These are phyloP conservation scores for Mallotus repandus DNA, from an alignment of 441 rosid genomes.

Conservation along the genomic window DNA sequence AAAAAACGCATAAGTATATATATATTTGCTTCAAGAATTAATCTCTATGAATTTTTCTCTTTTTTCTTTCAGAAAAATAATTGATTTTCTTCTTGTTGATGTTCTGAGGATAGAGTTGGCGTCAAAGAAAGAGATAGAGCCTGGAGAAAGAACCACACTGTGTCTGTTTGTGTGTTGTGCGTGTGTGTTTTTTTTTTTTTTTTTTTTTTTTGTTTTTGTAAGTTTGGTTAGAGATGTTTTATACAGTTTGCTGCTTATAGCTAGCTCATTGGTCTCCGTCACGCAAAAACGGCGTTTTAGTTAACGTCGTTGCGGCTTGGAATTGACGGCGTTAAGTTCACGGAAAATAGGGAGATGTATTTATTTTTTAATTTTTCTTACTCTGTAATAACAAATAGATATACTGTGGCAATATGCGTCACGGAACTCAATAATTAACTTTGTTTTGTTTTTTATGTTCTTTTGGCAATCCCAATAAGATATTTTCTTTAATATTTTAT, in stretches of 20 bases:
- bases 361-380: background rate
- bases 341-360: conserved; percentile 12
- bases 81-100: background rate
- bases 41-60: background rate
- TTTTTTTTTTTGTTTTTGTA: too few species aligned
- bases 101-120: too few species aligned
- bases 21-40: too few species aligned
- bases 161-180: too few species aligned
- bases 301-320: conserved; percentile 43
- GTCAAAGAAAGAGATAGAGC: too few species aligned
- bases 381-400: background rate
- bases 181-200: too few species aligned
- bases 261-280: conserved; percentile 23
- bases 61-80: conserved; percentile 11
- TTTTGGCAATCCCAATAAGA: conserved; percentile 32
- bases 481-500: background rate
- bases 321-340: conserved; percentile 38
- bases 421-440: conserved; percentile 32
- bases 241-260: conserved; percentile 30
- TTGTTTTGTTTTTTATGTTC: conserved; percentile 16
- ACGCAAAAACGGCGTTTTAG: conserved; percentile 31
- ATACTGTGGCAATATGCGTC: conserved; percentile 14
- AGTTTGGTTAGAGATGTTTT: conserved; percentile 32
- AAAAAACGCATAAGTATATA: too few species aligned
- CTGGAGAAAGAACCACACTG: too few species aligned